Evolutionary conservation across 129 eudicot genomes (phyloP).

Genomic region (Tagetes erecta): DNA sequence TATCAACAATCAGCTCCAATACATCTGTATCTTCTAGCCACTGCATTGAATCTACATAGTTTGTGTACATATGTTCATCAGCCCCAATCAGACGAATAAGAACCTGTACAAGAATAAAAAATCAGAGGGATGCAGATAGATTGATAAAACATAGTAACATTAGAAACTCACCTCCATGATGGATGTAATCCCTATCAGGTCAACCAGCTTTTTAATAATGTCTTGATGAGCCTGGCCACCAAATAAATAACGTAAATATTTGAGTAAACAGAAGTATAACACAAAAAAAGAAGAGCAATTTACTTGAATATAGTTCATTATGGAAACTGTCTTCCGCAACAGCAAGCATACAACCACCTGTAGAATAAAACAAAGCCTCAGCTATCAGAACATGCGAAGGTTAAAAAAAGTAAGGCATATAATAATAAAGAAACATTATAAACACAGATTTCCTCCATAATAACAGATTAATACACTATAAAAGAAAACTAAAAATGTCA

Average conservation of each 20-base stretch:
- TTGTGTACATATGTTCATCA: conserved; percentile 86
- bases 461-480: not conserved
- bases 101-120: conserved; percentile 56
- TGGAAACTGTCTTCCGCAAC: conserved; percentile 82
- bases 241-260: conserved; percentile 10
- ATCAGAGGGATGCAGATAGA: conserved; percentile 21
- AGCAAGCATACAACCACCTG: conserved; percentile 88
- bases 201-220: conserved; percentile 77
- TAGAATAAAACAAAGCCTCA: conserved; percentile 27
- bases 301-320: conserved; percentile 86
- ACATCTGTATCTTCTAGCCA: conserved; percentile 92
- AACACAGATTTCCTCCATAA: conserved; percentile 1
- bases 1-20: conserved; percentile 88
- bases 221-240: conserved; percentile 74
- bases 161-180: conserved; percentile 81
- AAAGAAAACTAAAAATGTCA: not conserved
- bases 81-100: conserved; percentile 93
- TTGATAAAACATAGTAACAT: not conserved
- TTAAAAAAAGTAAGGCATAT: not conserved
- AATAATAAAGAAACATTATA: not conserved
- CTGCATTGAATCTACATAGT: conserved; percentile 62
- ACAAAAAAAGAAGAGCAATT: conserved; percentile 20
- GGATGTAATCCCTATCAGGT: conserved; percentile 88
- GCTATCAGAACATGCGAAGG: conserved; percentile 1
- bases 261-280: not conserved